Base-by-base conservation (phyloP, 2,329 filamentous ascomycete species). In the Penicillium sp. region DNA sequence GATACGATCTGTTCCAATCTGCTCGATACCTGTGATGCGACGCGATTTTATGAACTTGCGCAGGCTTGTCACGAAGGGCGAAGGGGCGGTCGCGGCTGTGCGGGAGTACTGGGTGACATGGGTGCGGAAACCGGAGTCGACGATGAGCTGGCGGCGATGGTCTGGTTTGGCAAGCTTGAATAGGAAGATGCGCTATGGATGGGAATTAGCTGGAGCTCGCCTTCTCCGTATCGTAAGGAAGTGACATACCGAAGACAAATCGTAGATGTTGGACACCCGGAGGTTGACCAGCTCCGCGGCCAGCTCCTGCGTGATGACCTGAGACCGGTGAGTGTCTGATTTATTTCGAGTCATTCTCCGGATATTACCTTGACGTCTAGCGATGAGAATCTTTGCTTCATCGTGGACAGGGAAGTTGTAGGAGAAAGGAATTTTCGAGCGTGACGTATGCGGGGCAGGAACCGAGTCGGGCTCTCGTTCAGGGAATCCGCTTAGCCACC, bases 281-380 rank as follows among this genome's bases (percentile, higher is more conserved):
- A 97, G 79, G 51, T 83, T 82, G 50, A 86, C 82, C 46, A 98
- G 80, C 57, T 80, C 81, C 55, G 81, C 77, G 52, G 89, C 86
- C 55, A 98, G 87, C 80, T 98, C 93, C 69, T 95, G 89, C 49
- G 90, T 87, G 66, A 97, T 95, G 72, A 95, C 89, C 89, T 95
- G 65, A 31, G n/a, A 23, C 20, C 46, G n/a, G 25, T 53, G 27
- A 61, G 56, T 24, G 33, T 25, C 38, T 46, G 27, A 38, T 38
- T 45, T 37, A 47, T 23, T 8, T 13, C 24, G 41, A n/a, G 9
- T 0, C 12, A 6, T n/a, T 39, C 23, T 6, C 18, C 13, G 4
- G 27, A 49, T 56, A 20, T 28, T 63, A 79, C 78, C 73, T 79
- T 78, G 50, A 81, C 78, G 61, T 81, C 79, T 42, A 81, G 66